phyloP scores from a whole-genome alignment of 805 yeast genomes.

The Ogataea corticis region DNA sequence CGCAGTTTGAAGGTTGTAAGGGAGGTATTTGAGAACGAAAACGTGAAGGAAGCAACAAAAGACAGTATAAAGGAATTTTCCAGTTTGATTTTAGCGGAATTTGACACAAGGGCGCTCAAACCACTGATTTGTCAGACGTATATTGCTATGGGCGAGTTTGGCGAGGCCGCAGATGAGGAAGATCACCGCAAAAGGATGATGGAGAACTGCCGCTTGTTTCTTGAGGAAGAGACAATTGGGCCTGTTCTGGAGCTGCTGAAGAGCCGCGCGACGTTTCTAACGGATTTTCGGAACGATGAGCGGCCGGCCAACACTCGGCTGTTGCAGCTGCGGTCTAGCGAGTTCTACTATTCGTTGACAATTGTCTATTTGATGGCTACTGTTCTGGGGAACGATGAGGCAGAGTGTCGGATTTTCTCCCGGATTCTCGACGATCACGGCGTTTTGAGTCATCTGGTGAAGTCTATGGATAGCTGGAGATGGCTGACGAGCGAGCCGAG shows the following conservation, averaged over 20 bases:
- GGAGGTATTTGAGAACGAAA: slow-evolving; percentile 9
- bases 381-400: slow-evolving; percentile 12
- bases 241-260: slow-evolving; percentile 18
- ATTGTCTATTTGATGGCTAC: slow-evolving; percentile 24
- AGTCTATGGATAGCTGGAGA: slow-evolving; percentile 66
- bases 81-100: not conserved
- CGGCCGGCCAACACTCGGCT: slow-evolving; percentile 5
- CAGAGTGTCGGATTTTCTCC: slow-evolving; percentile 7
- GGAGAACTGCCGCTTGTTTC: slow-evolving; percentile 24
- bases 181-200: slow-evolving; percentile 28
- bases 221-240: slow-evolving; percentile 13
- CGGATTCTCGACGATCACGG: slow-evolving; percentile 29
- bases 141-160: slow-evolving; percentile 33
- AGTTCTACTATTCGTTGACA: slow-evolving; percentile 33
- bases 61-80: not conserved
- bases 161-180: slow-evolving; percentile 18
- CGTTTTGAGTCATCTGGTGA: slow-evolving; percentile 45
- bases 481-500: slow-evolving; percentile 41
- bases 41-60: not conserved
- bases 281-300: slow-evolving; percentile 25
- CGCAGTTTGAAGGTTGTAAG: slow-evolving; percentile 21
- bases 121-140: slow-evolving; percentile 27
- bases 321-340: slow-evolving; percentile 24
- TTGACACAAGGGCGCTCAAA: slow-evolving; percentile 5
- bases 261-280: slow-evolving; percentile 15